Evolutionary conservation across 108 stramenopile genomes (phyloP).

Genomic region (Bacterosira constricta): DNA sequence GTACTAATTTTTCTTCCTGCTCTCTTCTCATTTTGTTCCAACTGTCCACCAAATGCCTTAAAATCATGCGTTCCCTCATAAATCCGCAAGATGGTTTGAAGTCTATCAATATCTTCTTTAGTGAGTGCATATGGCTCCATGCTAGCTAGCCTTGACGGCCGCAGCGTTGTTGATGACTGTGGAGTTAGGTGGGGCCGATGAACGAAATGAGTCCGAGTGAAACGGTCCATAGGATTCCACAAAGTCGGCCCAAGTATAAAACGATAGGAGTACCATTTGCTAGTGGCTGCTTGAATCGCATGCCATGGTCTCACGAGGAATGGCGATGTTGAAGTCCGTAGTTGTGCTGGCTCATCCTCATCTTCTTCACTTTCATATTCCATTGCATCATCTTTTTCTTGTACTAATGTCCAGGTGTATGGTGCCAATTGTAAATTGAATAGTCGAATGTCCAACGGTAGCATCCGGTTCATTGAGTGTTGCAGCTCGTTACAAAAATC

Average conservation of each 20-base stretch:
- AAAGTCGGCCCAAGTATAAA: constrained; percentile 48
- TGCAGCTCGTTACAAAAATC: constrained; percentile 44
- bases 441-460: constrained; percentile 59
- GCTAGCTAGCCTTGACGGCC: neutral
- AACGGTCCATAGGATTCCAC: constrained; percentile 71
- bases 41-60: constrained; percentile 75
- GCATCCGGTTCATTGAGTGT: constrained; percentile 69
- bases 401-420: constrained; percentile 12
- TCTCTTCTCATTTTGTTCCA: constrained; percentile 63
- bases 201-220: constrained; percentile 64
- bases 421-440: constrained; percentile 61
- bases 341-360: neutral
- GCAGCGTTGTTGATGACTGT: neutral
- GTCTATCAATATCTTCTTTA: constrained; percentile 32
- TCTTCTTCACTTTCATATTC: neutral
- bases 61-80: constrained; percentile 84
- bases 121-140: constrained; percentile 19
- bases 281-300: constrained; percentile 55
- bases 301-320: constrained; percentile 71
- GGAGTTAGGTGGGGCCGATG: constrained; percentile 7
- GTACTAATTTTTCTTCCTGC: constrained; percentile 37
- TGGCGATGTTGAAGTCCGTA: neutral
- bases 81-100: constrained; percentile 50
- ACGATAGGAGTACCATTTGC: constrained; percentile 83
- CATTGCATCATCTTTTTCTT: neutral